Conservation (phyloP, 1,284 basidiomycete genomes). For the Ustilago tritici region DNA sequence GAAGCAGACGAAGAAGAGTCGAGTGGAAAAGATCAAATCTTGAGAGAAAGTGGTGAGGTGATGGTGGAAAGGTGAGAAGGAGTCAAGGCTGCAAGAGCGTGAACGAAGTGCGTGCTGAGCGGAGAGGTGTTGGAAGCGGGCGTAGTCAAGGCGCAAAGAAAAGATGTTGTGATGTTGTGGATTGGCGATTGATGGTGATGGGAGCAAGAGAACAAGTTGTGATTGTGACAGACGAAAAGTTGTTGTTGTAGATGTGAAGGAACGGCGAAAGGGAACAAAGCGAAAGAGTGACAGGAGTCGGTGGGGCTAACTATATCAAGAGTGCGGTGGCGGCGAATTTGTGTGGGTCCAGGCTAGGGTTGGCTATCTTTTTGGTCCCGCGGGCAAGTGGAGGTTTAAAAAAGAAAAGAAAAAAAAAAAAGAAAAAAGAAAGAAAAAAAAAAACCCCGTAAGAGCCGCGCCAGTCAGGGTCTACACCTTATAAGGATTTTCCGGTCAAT, state of each 20-base stretch:
- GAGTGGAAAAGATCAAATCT: conserved; percentile 4
- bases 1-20: conserved; percentile 18
- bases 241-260: conserved; percentile 9
- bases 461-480: background rate
- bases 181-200: conserved; percentile 16
- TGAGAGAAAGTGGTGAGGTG: conserved; percentile 5
- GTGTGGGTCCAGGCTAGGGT: background rate
- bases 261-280: conserved; percentile 1
- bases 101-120: background rate
- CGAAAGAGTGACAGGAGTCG: background rate
- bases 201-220: background rate
- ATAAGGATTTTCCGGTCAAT: conserved; percentile 2
- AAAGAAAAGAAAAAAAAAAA: conserved; percentile 10
- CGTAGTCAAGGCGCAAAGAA: conserved; percentile 14
- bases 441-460: background rate
- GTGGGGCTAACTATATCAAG: conserved; percentile 21
- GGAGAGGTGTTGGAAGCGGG: conserved; percentile 10
- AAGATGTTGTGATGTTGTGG: background rate
- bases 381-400: conserved; percentile 13
- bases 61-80: conserved; percentile 9
- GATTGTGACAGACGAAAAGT: conserved; percentile 1
- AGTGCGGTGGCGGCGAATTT: conserved; percentile 10
- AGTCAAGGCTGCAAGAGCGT: background rate
- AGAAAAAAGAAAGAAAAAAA: conserved; percentile 9
- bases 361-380: conserved; percentile 3